phyloP scores from a whole-genome alignment of 495 filamentous ascomycete species.

The Penicillium odoratum region DNA sequence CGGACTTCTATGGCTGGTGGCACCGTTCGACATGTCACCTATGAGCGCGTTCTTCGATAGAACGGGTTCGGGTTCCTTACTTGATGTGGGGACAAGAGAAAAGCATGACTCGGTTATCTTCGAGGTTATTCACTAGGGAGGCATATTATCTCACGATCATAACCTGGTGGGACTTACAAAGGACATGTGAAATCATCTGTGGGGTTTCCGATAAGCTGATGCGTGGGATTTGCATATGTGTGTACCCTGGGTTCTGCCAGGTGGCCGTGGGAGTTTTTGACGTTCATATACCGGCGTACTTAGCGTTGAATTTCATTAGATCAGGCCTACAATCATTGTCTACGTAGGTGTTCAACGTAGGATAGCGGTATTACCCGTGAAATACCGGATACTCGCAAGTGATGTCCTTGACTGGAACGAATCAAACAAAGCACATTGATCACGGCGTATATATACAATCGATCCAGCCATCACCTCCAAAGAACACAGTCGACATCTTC shows the following conservation, averaged over 20 bases:
- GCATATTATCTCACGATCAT: neutral
- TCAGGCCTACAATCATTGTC: neutral
- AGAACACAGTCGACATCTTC: conserved; percentile 18
- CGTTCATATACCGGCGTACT: conserved; percentile 33
- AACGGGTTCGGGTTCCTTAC: neutral
- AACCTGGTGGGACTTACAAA: neutral
- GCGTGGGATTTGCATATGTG: neutral
- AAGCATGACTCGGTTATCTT: neutral
- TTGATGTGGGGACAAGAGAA: neutral
- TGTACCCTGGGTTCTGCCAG: neutral
- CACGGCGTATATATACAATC: conserved; percentile 35
- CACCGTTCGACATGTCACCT: conserved; percentile 66
- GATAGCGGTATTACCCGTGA: neutral
- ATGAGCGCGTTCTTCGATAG: conserved; percentile 67
- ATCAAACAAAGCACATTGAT: conserved; percentile 21
- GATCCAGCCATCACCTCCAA: conserved; percentile 16
- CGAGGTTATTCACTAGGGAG: neutral
- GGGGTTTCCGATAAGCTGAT: neutral
- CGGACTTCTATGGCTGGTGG: conserved; percentile 79
- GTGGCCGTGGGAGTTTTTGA: neutral
- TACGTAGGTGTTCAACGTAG: neutral
- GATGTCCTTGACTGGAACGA: neutral
- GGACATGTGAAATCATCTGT: neutral
- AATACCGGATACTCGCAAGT: neutral
- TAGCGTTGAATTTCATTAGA: conserved; percentile 31